Base-by-base conservation (phyloP, 176 grass and related monocot species). In the Themeda triandra region DNA sequence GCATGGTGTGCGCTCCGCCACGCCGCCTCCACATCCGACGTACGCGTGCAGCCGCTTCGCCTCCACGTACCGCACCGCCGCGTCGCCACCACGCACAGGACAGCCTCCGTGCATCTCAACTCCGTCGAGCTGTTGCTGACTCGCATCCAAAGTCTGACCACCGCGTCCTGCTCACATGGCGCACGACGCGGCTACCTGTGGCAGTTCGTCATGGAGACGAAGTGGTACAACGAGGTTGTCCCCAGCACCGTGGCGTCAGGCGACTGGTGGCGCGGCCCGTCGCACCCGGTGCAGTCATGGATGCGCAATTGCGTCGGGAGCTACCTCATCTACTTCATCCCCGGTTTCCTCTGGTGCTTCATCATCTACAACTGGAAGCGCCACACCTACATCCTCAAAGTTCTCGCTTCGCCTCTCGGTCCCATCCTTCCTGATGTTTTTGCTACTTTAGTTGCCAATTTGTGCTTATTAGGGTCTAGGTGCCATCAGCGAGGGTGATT, bases 291-390 rank as follows among this genome's bases (percentile, higher is more conserved):
- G 27, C 96, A 89, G 84, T 96, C 96, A 17, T 99, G 96, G 96
- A 88, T 99, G 45, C 90, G 93, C 70, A 99, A 99, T 86, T 92
- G 91, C 81, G 11, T 96, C 36, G 88, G 91, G 35, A 93, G 88
- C 3, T 87, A 80, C 45, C 32, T 92, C 29, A 23, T 99, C 78
- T 98, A 98, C 81, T 89, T 86, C 89, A 14, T 91, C 66, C 92
- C 93, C 6, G 89, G 91, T 8, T 95, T 98, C 78, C 89, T 98
- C 76, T 98, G 96, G 96, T 98, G 96, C 87, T 86, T 91, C 89
- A 83, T 95, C 64, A 95, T 98, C 80, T 95, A 98, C 87, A 87
- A 92, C 59, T 98, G 89, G 96, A 98, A 98, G 87, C 93, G 91
- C 74, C 79, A 98, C 67, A 87, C 92, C 70, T 95, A 89, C 84